A percentile compares a stretch with the other conserved stretches of the same genome.
Conservation (phyloP, 83 land plant genomes). For the Picea abies region DNA sequence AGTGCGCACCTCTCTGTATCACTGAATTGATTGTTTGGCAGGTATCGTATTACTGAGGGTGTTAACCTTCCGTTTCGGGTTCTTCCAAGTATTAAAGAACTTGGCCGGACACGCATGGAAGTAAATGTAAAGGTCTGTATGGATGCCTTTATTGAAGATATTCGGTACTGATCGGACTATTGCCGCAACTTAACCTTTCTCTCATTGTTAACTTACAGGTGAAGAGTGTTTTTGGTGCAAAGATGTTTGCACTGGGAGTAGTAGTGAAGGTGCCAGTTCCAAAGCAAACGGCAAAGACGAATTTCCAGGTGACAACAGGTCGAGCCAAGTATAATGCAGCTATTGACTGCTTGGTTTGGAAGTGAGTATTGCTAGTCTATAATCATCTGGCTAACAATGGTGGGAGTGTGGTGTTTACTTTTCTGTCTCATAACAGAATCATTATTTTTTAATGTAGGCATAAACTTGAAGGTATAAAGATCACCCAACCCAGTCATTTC, state of each 20-base stretch:
- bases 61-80: constrained; percentile 98
- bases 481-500: no score
- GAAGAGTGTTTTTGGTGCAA: constrained; percentile 99
- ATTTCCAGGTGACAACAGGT: constrained; percentile 96
- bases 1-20: no score
- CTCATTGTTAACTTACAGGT: constrained; percentile 52
- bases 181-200: no score
- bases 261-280: constrained; percentile 99
- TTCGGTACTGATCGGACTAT: no score
- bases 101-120: constrained; percentile 99
- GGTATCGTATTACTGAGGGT: constrained; percentile 99
- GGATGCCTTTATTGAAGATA: no score
- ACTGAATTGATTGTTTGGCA: constrained; percentile 18
- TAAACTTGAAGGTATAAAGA: no score
- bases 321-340: constrained; percentile 97
- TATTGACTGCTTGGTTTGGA: constrained; percentile 95
- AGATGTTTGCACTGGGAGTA: constrained; percentile 99
- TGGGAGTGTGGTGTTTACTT: no score
- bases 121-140: constrained; percentile 95
- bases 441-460: no score
- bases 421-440: no score
- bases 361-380: constrained; percentile 56
- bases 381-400: no score
- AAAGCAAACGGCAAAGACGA: constrained; percentile 98
- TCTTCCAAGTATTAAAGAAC: constrained; percentile 95